Percentiles rank a stretch among this genome's conserved stretches.
phyloP scores from a whole-genome alignment of 2,329 filamentous ascomycete species.

The Fusarium sp. region DNA sequence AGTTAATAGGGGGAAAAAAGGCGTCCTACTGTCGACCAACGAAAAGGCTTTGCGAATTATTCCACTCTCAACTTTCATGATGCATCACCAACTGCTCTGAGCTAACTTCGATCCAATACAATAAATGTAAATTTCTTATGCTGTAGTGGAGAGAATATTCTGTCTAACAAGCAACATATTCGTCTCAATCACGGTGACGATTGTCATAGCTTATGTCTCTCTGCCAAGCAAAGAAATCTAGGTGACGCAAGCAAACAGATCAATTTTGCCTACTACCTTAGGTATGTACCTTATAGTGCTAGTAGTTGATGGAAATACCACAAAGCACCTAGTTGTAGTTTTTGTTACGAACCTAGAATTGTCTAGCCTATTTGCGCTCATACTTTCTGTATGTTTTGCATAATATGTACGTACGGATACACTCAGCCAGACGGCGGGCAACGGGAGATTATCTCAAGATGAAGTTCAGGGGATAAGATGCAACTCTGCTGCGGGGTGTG shows the following conservation, averaged over 20 bases:
- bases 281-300: neutral
- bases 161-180: neutral
- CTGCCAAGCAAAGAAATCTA: neutral
- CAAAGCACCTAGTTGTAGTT: neutral
- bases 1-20: neutral
- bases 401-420: neutral
- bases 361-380: neutral
- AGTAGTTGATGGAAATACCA: neutral
- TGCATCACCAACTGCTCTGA: neutral
- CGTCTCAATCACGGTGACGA: neutral
- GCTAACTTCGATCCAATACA: neutral
- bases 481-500: conserved; percentile 39
- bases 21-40: neutral
- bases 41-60: conserved; percentile 17
- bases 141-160: neutral
- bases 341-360: neutral
- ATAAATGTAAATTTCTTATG: neutral
- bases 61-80: conserved; percentile 14
- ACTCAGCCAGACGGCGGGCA: neutral
- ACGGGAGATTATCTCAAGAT: conserved; percentile 24
- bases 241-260: neutral
- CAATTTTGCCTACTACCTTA: neutral
- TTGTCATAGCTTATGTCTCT: conserved; percentile 4
- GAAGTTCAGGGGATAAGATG: conserved; percentile 30
- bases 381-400: neutral